Percentiles rank a stretch among this genome's conserved stretches.
Conservation (phyloP, 345 rosid species). For the Arabis hirsuta region DNA sequence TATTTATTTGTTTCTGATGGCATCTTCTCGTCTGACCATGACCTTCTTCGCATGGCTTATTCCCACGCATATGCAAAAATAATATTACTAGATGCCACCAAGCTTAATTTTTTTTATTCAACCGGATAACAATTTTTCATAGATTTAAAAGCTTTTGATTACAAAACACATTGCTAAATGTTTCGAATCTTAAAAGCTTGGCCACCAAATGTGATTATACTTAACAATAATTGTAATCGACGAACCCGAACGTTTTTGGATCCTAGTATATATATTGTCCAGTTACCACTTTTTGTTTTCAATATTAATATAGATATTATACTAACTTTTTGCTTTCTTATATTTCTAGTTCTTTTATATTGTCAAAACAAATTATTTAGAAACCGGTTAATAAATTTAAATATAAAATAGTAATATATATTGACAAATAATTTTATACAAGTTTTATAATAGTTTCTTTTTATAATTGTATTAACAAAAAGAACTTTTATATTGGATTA, state of each 20-base stretch:
- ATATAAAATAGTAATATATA: no score
- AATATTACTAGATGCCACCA: no score
- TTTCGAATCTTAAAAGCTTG: no score
- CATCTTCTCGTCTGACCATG: constrained; percentile 11
- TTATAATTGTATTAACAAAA: no score
- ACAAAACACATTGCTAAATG: background rate
- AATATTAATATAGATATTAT: background rate
- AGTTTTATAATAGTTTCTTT: no score
- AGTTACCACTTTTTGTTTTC: background rate
- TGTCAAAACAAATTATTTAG: no score
- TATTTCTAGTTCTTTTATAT: no score
- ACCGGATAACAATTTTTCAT: background rate
- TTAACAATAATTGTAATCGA: background rate
- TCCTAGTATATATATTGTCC: background rate
- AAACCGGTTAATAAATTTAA: no score
- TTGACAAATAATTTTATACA: no score
- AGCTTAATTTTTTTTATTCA: no score
- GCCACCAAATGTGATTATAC: no score
- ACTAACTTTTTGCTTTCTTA: background rate
- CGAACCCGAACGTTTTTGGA: background rate
- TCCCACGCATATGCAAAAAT: background rate
- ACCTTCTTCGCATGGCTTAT: background rate
- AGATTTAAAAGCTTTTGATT: background rate
- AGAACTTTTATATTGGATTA: no score
- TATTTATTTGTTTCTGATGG: constrained; percentile 1